These are phyloP conservation scores for Epichloe aotearoae DNA, from an alignment of 2,329 filamentous ascomycete species.

Conservation along the genomic window DNA sequence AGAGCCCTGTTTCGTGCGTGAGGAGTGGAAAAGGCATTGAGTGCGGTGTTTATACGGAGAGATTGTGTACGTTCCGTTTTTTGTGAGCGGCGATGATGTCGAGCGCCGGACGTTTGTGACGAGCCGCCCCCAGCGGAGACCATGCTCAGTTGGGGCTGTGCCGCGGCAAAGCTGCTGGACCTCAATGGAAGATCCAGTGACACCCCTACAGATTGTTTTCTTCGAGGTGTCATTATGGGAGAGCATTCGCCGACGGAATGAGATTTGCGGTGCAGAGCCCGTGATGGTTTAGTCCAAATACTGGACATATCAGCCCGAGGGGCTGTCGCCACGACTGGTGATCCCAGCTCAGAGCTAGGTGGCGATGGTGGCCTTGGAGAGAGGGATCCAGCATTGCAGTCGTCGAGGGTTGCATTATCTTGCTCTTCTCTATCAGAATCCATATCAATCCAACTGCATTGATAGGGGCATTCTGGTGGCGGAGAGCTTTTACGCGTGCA, in stretches of 20 bases:
- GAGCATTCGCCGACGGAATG: conserved; percentile 11
- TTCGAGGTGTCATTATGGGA: neutral
- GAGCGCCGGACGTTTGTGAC: neutral
- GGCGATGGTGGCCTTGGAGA: conserved; percentile 21
- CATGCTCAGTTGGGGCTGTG: neutral
- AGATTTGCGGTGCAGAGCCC: conserved; percentile 11
- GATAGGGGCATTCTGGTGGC: conserved; percentile 10
- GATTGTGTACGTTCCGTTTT: neutral
- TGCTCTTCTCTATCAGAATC: conserved; percentile 22
- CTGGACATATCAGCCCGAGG: neutral
- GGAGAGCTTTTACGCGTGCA: conserved; percentile 12
- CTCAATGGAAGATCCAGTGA: conserved; percentile 11
- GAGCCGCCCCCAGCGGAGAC: neutral
- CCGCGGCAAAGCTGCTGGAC: neutral
- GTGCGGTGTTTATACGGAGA: neutral
- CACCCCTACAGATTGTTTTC: conserved; percentile 7
- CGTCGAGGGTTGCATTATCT: conserved; percentile 3
- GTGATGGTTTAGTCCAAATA: conserved; percentile 1
- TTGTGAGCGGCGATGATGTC: neutral
- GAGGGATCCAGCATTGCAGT: conserved; percentile 8
- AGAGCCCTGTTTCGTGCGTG: neutral
- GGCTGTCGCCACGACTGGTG: neutral
- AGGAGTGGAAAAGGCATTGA: neutral
- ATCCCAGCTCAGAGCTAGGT: conserved; percentile 8
- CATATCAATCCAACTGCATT: conserved; percentile 25